A percentile compares a stretch with the other conserved stretches of the same genome.
Conservation (phyloP, 78 protist genomes). For the Trichosphaerium sp. region DNA sequence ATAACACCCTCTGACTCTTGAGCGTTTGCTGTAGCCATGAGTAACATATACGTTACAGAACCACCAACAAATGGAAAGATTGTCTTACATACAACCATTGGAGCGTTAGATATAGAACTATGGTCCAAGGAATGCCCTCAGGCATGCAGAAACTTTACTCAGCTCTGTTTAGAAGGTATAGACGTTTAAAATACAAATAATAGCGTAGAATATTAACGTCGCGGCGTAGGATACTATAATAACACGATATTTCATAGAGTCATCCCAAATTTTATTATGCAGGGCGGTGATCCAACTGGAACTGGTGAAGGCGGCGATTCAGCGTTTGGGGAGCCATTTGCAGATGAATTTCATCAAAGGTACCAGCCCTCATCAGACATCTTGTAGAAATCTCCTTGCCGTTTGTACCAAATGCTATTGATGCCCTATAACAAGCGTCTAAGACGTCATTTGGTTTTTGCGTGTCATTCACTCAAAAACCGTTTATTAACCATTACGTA, state of each 20-base stretch:
- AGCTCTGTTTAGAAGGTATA: constrained; percentile 60
- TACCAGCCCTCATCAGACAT: no score
- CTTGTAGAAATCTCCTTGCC: no score
- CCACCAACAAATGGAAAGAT: constrained; percentile 83
- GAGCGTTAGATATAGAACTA: constrained; percentile 81
- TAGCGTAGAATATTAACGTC: neutral
- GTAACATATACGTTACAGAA: constrained; percentile 28
- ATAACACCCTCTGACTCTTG: no score
- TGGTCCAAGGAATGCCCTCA: constrained; percentile 82
- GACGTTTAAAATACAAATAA: neutral
- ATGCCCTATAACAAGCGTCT: no score
- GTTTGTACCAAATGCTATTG: no score
- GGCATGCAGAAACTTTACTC: constrained; percentile 77
- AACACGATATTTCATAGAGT: constrained; percentile 75
- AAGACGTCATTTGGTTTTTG: no score
- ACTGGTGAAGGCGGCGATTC: constrained; percentile 84
- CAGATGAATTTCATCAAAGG: constrained; percentile 79
- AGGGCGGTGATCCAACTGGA: constrained; percentile 90
- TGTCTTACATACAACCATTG: constrained; percentile 62
- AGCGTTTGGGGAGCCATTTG: constrained; percentile 58
- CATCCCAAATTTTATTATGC: constrained; percentile 69
- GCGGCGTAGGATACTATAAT: constrained; percentile 73
- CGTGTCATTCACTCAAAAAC: no score
- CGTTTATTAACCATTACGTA: no score
- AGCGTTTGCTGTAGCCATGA: no score